A percentile compares a stretch with the other conserved stretches of the same genome.
phyloP scores from a whole-genome alignment of 2,329 filamentous ascomycete genomes.

The Phaeophleospora eucalypticola region DNA sequence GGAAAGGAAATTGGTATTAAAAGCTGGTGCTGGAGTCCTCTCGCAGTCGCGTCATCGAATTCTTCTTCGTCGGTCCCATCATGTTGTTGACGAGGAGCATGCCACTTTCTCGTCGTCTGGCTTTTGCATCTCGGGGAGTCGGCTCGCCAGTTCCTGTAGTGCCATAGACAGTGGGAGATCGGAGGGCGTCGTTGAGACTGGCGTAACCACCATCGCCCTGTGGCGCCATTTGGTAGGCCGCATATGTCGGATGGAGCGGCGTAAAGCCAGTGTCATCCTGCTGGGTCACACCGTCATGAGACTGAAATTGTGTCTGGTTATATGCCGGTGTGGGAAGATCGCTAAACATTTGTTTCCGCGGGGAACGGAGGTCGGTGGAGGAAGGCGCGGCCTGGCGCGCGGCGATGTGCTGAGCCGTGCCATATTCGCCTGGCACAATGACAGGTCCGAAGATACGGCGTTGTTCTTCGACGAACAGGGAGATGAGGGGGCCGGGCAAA shows the following conservation, averaged over 20 bases:
- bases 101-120: constrained; percentile 29
- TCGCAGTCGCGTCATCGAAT: constrained; percentile 31
- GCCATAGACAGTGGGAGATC: constrained; percentile 23
- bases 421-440: constrained; percentile 51
- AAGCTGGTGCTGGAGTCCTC: constrained; percentile 31
- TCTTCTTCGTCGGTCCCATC: constrained; percentile 31
- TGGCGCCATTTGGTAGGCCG: constrained; percentile 30
- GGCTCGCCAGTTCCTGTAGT: constrained; percentile 15
- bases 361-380: constrained; percentile 57
- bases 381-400: constrained; percentile 14
- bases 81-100: constrained; percentile 25
- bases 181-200: constrained; percentile 33
- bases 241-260: constrained; percentile 30
- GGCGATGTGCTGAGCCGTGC: constrained; percentile 23
- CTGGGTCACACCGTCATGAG: constrained; percentile 4
- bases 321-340: constrained; percentile 63
- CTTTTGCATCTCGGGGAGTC: constrained; percentile 22
- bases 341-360: constrained; percentile 62
- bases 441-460: constrained; percentile 74
- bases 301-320: constrained; percentile 48
- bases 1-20: constrained; percentile 15
- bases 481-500: constrained; percentile 91
- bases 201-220: constrained; percentile 32
- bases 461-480: constrained; percentile 88
- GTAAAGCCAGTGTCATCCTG: constrained; percentile 31